phyloP scores from a whole-genome alignment of 441 rosid genomes.

The Syzygium syzygioides region DNA sequence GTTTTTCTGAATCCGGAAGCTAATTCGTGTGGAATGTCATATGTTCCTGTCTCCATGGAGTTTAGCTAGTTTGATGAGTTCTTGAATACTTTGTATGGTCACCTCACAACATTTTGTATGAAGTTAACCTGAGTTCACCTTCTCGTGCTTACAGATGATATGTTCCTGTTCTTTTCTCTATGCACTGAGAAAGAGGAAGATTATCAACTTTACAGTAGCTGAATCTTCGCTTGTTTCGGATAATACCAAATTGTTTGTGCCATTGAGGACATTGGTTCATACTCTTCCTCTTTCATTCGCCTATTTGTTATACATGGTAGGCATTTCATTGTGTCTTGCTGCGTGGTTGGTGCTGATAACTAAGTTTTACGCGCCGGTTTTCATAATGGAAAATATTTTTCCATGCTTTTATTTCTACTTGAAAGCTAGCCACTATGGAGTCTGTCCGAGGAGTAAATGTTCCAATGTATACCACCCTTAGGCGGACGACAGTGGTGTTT shows the following conservation, averaged over 20 bases:
- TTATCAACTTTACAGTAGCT: slow-evolving; percentile 51
- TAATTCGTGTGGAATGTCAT: background rate
- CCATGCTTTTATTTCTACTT: slow-evolving; percentile 19
- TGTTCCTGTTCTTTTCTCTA: slow-evolving; percentile 72
- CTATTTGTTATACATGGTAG: slow-evolving; percentile 93
- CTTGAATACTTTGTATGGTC: background rate
- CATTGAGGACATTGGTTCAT: slow-evolving; percentile 58
- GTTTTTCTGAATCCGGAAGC: background rate
- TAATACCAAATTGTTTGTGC: slow-evolving; percentile 39
- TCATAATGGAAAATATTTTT: background rate
- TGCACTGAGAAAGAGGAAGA: slow-evolving; percentile 54
- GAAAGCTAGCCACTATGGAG: slow-evolving; percentile 90
- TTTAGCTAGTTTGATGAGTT: background rate
- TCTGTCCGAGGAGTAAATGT: slow-evolving; percentile 96
- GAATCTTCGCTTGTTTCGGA: slow-evolving; percentile 51
- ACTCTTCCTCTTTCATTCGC: slow-evolving; percentile 72
- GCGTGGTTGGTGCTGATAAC: background rate
- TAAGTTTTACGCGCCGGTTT: background rate
- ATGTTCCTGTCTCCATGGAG: background rate
- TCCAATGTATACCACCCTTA: slow-evolving; percentile 96
- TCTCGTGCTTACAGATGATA: slow-evolving; percentile 46
- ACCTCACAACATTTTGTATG: background rate
- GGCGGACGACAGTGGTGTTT: slow-evolving; percentile 90
- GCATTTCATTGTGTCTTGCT: background rate
- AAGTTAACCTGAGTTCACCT: background rate